Percentiles rank a stretch among this genome's conserved stretches.
Conservation (phyloP, 2,329 filamentous ascomycete genomes). For the Colletotrichum endophyticum region DNA sequence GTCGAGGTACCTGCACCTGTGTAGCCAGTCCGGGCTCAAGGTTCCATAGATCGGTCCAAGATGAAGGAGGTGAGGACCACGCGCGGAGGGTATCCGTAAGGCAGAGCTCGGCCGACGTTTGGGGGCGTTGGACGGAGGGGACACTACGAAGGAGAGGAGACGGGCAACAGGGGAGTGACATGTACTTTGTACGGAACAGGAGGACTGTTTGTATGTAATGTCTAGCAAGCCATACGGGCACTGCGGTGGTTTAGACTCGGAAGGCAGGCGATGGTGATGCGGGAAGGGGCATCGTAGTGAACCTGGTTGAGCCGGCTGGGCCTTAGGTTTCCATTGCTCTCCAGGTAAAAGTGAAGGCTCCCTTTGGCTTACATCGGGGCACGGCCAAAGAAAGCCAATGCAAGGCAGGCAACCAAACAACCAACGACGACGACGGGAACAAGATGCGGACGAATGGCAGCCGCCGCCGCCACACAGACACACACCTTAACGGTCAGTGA, state of each 20-base stretch:
- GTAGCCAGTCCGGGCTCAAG: constrained; percentile 9
- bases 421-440: background rate
- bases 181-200: background rate
- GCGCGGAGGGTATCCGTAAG: constrained; percentile 13
- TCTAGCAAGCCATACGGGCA: background rate
- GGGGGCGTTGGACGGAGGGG: background rate
- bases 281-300: background rate
- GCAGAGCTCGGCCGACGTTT: constrained; percentile 13
- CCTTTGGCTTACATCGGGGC: background rate
- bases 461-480: constrained; percentile 8
- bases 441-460: constrained; percentile 1
- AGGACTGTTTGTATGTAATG: background rate
- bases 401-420: background rate
- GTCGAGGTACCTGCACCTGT: constrained; percentile 2
- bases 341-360: background rate
- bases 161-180: background rate
- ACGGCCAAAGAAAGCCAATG: background rate
- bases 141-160: background rate
- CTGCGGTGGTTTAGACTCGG: background rate
- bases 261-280: background rate
- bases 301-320: background rate
- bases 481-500: constrained; percentile 15
- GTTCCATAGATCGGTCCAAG: background rate
- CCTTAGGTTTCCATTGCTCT: background rate
- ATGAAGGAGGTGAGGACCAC: background rate